Base-by-base conservation (phyloP, 2,329 filamentous ascomycete genomes). In the Chaetomium strumarium region DNA sequence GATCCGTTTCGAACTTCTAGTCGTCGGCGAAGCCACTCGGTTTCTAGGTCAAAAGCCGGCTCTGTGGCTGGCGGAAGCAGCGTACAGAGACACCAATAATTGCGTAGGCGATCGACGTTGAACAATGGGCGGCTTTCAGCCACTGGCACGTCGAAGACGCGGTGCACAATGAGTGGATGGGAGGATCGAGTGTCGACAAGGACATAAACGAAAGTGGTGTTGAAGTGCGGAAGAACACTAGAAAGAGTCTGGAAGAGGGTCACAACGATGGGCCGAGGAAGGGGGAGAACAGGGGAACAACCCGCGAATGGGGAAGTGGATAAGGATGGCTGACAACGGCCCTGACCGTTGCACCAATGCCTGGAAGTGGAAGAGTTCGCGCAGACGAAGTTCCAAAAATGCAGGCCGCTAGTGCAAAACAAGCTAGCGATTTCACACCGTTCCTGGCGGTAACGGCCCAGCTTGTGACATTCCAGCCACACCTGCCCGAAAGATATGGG, bases 381-480 rank as follows among this genome's bases (percentile, higher is more conserved):
- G 16, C 45, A 30, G 45, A 52, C 37, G 38, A 46, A 50, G 55
- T 52, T 52, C 58, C 58, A 60, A 58, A 59, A 58, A 53, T 59
- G 54, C 39, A 24, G 9, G 9, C 30, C 29, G 45, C 59, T 60
- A 61, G 44, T 5, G 5, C 50, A 8, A 5, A 51, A 31, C 1
- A 13, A 52, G 56, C 43, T 58, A 55, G 58, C 11, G 14, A 17
- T 34, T 17, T 44, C 36, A 24, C 38, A 45, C 52, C 53, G 58
- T 57, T 56, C 48, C 52, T 57, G 57, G 46, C 41, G 51, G 46
- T 29, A 53, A 53, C 51, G 45, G 51, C 49, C 30, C 30, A 51
- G 51, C 39, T 34, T 33, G 45, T 50, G 45, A 34, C 36, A 56
- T 51, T 51, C 45, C 48, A 51, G 44, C 50, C 51, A 48, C 45